Evolutionary conservation across 345 rosid genomes (phyloP).

Genomic region (Microthlaspi erraticum): DNA sequence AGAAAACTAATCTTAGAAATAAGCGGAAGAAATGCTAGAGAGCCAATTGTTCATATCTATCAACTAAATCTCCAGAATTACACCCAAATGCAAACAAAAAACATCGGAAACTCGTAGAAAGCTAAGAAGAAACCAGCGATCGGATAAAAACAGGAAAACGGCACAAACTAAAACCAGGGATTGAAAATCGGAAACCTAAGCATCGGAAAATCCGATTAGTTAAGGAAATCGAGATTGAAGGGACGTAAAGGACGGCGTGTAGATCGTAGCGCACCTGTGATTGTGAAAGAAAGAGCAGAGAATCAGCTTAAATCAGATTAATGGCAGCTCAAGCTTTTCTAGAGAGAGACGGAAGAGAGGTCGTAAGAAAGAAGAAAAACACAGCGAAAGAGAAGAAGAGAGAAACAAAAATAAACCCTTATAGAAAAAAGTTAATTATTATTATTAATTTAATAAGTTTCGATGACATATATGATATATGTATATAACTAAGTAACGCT

Average conservation of each 20-base stretch:
- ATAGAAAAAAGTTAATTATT: conserved; percentile 23
- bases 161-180: neutral
- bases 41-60: conserved; percentile 14
- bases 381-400: conserved; percentile 19
- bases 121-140: conserved; percentile 16
- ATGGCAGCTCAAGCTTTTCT: conserved; percentile 48
- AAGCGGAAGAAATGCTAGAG: neutral
- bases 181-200: conserved; percentile 54
- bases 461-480: conserved; percentile 13
- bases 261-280: conserved; percentile 62
- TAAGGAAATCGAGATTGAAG: conserved; percentile 9
- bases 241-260: conserved; percentile 27
- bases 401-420: conserved; percentile 28
- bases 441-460: conserved; percentile 6
- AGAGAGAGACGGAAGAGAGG: conserved; percentile 49
- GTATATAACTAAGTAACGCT: neutral
- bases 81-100: conserved; percentile 28
- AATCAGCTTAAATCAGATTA: conserved; percentile 43
- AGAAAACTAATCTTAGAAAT: neutral
- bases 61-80: conserved; percentile 28
- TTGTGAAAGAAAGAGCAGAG: conserved; percentile 43
- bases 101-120: conserved; percentile 28
- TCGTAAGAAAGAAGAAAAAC: conserved; percentile 50
- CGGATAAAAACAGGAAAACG: conserved; percentile 41
- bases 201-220: conserved; percentile 19